These are phyloP conservation scores for Erodium maritimum DNA, from an alignment of 345 rosid genomes.

Conservation along the genomic window DNA sequence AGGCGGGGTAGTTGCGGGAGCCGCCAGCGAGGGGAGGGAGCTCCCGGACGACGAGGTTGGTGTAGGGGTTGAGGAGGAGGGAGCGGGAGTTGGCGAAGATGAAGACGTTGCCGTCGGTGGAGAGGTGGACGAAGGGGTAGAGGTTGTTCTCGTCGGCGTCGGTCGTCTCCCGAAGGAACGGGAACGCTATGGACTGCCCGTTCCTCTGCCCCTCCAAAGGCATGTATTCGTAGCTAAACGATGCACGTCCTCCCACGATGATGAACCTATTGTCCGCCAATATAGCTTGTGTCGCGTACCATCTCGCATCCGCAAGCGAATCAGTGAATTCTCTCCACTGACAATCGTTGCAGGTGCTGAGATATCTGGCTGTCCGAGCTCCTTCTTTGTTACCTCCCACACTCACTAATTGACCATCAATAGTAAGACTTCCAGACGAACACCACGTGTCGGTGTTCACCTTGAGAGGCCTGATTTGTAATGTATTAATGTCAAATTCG, in stretches of 20 bases:
- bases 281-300: constrained; percentile 70
- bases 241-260: constrained; percentile 70
- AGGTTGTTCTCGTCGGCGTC: constrained; percentile 60
- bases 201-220: constrained; percentile 45
- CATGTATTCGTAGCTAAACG: constrained; percentile 66
- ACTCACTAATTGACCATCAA: constrained; percentile 57
- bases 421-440: constrained; percentile 72
- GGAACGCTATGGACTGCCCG: constrained; percentile 18
- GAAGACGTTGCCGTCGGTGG: constrained; percentile 74
- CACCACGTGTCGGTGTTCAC: constrained; percentile 85
- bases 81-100: constrained; percentile 71
- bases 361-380: constrained; percentile 48
- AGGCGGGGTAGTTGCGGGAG: constrained; percentile 68
- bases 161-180: constrained; percentile 44
- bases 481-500: constrained; percentile 35
- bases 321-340: constrained; percentile 59
- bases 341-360: constrained; percentile 25
- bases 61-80: constrained; percentile 38
- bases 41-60: constrained; percentile 39
- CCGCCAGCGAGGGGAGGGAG: constrained; percentile 63
- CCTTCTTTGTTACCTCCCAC: constrained; percentile 70
- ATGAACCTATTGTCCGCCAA: constrained; percentile 59
- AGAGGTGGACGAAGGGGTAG: constrained; percentile 69
- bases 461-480: constrained; percentile 31
- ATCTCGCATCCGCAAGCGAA: constrained; percentile 58